These are phyloP conservation scores for Aspergillus fumigatus DNA, from an alignment of 2,329 filamentous ascomycete genomes.

Conservation along the genomic window DNA sequence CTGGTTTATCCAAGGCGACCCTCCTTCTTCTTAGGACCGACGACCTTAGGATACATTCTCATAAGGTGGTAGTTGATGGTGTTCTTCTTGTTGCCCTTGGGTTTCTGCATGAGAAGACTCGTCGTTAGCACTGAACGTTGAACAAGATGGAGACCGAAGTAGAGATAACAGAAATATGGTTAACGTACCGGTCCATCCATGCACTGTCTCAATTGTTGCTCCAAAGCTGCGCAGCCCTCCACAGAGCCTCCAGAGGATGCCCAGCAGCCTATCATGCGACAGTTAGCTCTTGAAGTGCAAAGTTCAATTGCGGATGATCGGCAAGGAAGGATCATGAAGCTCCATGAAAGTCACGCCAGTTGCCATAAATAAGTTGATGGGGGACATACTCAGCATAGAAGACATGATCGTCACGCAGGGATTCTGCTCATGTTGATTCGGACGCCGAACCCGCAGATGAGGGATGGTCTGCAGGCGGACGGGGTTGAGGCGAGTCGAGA, in stretches of 20 bases:
- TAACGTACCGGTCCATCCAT: conserved; percentile 76
- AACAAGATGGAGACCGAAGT: not conserved
- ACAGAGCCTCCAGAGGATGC: conserved; percentile 43
- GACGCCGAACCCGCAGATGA: conserved; percentile 59
- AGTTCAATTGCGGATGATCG: not conserved
- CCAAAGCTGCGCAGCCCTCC: conserved; percentile 57
- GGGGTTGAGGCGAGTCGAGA: conserved; percentile 42
- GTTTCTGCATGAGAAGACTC: conserved; percentile 44
- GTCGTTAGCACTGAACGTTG: conserved; percentile 2
- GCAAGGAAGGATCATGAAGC: not conserved
- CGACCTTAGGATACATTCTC: conserved; percentile 69
- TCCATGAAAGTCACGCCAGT: not conserved
- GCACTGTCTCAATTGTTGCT: conserved; percentile 58
- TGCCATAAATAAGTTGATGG: not conserved
- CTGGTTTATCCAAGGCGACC: conserved; percentile 30
- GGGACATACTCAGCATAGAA: conserved; percentile 57
- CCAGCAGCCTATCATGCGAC: conserved; percentile 39
- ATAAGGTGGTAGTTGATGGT: conserved; percentile 88
- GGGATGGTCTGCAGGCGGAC: conserved; percentile 45
- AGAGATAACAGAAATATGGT: not conserved
- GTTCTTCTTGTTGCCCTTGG: conserved; percentile 59
- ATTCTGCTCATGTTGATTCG: conserved; percentile 58
- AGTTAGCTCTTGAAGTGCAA: conserved; percentile 10
- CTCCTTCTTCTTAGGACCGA: conserved; percentile 65
- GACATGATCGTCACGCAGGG: conserved; percentile 64